These are phyloP conservation scores for Verticillium klebahnii DNA, from an alignment of 2,329 filamentous ascomycete genomes.

Conservation along the genomic window DNA sequence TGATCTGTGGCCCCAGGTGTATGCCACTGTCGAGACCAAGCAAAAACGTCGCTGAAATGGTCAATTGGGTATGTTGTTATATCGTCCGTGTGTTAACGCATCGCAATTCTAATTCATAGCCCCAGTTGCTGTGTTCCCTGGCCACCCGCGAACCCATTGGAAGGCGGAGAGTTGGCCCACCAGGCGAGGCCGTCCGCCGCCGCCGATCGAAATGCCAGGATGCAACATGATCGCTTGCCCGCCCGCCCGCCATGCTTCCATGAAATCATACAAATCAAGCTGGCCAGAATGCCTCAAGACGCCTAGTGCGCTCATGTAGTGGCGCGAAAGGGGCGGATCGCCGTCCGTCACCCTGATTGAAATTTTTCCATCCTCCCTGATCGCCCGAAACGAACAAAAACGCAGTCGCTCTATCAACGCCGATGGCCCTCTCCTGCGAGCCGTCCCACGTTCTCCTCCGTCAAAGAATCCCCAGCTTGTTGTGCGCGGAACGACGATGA, in stretches of 20 bases:
- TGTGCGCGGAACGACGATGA: slow-evolving; percentile 27
- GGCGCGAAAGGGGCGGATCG: neutral
- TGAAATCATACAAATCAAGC: neutral
- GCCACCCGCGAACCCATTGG: neutral
- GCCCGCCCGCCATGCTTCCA: neutral
- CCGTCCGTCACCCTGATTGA: neutral
- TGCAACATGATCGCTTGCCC: slow-evolving; percentile 11
- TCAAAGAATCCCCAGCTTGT: slow-evolving; percentile 38
- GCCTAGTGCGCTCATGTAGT: neutral
- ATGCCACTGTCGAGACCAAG: no score
- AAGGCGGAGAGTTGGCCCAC: neutral
- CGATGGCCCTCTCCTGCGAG: slow-evolving; percentile 30
- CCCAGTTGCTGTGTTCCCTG: no score
- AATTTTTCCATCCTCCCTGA: neutral
- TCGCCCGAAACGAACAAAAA: neutral
- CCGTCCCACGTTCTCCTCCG: slow-evolving; percentile 49
- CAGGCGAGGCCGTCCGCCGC: neutral
- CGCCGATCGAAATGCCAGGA: slow-evolving; percentile 13
- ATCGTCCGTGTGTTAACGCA: no score
- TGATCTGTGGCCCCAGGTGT: no score
- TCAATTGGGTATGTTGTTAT: no score
- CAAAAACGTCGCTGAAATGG: no score
- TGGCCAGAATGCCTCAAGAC: neutral
- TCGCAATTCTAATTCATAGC: no score
- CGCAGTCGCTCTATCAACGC: neutral